A percentile compares a stretch with the other conserved stretches of the same genome.
phyloP scores from a whole-genome alignment of 1,139 yeast species.

The Saccharomyces hybrid region DNA sequence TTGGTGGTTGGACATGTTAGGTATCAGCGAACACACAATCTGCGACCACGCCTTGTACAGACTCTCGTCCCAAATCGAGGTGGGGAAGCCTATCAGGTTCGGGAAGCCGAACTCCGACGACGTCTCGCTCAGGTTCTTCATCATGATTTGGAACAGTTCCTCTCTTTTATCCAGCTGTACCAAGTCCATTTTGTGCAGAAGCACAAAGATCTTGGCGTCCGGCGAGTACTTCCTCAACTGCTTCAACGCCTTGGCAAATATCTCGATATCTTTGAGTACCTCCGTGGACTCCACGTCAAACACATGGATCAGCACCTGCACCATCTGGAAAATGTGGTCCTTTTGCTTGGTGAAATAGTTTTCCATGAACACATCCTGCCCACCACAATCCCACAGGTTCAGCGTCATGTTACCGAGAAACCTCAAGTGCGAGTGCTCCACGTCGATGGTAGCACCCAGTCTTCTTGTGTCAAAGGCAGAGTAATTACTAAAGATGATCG shows the following conservation, averaged over 20 bases:
- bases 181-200: conserved; percentile 92
- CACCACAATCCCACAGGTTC: conserved; percentile 98
- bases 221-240: conserved; percentile 83
- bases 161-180: conserved; percentile 83
- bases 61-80: conserved; percentile 97
- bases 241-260: conserved; percentile 75
- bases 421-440: conserved; percentile 89
- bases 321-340: conserved; percentile 91
- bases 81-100: conserved; percentile 79
- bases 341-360: conserved; percentile 82
- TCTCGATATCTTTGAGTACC: conserved; percentile 87
- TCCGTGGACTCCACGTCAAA: conserved; percentile 93
- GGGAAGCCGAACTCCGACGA: conserved; percentile 70
- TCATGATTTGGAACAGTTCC: conserved; percentile 75
- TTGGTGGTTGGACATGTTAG: conserved; percentile 80
- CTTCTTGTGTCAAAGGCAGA: conserved; percentile 95
- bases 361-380: conserved; percentile 95
- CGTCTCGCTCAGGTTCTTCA: conserved; percentile 70
- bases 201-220: conserved; percentile 82
- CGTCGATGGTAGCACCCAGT: conserved; percentile 95
- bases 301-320: conserved; percentile 93
- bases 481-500: conserved; percentile 89
- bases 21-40: conserved; percentile 89
- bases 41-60: conserved; percentile 96
- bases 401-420: conserved; percentile 93